Percentiles rank a stretch among this genome's conserved stretches.
Evolutionary conservation across 164 flowering plant genomes (phyloP).

Genomic region (Vitis cinerea): DNA sequence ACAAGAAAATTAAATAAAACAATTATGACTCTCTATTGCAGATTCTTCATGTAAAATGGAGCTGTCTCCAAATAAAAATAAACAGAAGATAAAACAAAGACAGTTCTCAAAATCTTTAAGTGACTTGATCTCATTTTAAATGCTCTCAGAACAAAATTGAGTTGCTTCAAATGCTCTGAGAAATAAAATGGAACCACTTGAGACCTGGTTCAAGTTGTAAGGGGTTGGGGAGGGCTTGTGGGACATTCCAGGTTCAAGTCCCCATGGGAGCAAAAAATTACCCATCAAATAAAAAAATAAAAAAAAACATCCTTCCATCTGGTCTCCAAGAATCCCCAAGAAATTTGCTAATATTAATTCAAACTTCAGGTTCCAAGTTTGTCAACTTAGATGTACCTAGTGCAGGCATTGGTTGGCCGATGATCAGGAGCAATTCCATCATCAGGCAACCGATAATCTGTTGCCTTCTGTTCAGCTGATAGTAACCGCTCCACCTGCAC

Average conservation of each 20-base stretch:
- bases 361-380: not conserved
- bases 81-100: not conserved
- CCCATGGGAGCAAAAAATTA: too few species aligned
- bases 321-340: not conserved
- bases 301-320: too few species aligned
- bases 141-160: too few species aligned
- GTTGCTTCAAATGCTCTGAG: not conserved
- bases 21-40: not conserved
- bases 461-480: conserved; percentile 87
- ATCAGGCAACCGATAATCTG: conserved; percentile 91
- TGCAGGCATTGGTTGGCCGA: conserved; percentile 97
- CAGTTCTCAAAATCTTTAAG: not conserved
- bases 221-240: too few species aligned
- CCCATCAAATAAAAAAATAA: too few species aligned
- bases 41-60: not conserved
- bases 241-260: too few species aligned
- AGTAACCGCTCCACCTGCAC: conserved; percentile 89
- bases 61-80: not conserved
- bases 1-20: not conserved
- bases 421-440: conserved; percentile 96
- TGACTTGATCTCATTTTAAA: not conserved
- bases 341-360: not conserved
- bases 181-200: not conserved
- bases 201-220: not conserved
- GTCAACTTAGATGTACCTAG: conserved; percentile 49